Evolutionary conservation across 495 filamentous ascomycete species (phyloP), one percentile per base, ranked within the genome.

Genomic region (Tetracladium setigerum): DNA sequence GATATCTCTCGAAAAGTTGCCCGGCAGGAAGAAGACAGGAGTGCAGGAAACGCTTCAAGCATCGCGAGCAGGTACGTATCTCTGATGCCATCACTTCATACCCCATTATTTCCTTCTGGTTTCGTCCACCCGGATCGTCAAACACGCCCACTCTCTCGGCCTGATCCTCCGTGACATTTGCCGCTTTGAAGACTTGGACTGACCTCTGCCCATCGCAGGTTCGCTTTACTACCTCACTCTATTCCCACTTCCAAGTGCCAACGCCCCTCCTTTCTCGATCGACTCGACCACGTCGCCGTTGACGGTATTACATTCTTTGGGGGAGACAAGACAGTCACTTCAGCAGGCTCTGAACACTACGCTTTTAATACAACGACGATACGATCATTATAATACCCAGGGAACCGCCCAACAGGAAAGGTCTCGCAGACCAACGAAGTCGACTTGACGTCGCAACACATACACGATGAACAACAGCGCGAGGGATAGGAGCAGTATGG

Each of bases 281-380:
- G 57, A 58, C 35, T 65, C 54, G 56, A 49, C 49, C 14, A 38
- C 33, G 31, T 56, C 49, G 36, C 53, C 50, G 22, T 27, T 27
- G 22, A 27, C 22, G 22, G 22, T 27, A 27, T 27, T 27, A 27
- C 22, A 27, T 27, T 27, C 22, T 27, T 27, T 27, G 22, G 22
- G 22, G 22, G 22, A 27, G 22, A 27, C 22, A 27, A 27, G 22
- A 27, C 59, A 50, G 44, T 65, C 61, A 62, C 56, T 70, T 77
- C 74, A 78, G 74, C 74, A 70, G 74, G 74, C 65, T 77, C 74
- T 78, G 74, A 76, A 71, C 55, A 54, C 16, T 19, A 30, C 30
- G 36, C 39, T 30, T 51, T 53, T 50, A 50, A 48, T 53, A 41
- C 41, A 49, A 38, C 41, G 49, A 38, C 35, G 19, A 13, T 17